phyloP scores from a whole-genome alignment of 1,284 basidiomycete genomes.

The Xanthoconium separans region DNA sequence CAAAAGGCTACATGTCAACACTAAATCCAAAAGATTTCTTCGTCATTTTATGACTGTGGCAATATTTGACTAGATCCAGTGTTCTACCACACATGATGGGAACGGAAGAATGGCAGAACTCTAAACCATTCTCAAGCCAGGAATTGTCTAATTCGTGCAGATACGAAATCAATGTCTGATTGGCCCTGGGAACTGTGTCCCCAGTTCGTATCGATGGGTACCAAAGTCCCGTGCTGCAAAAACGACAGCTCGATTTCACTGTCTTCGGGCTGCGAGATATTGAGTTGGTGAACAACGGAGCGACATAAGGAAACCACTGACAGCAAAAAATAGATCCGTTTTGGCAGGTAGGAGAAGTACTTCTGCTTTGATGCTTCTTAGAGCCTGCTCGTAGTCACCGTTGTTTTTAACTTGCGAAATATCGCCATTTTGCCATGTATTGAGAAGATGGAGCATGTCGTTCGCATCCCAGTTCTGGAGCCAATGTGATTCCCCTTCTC shows the following conservation, averaged over 20 bases:
- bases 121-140: conserved; percentile 2
- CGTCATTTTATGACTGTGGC: not conserved
- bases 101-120: not conserved
- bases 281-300: not conserved
- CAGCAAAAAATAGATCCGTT: conserved; percentile 58
- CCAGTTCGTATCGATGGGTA: conserved; percentile 19
- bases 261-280: conserved; percentile 47
- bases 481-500: conserved; percentile 48
- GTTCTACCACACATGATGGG: not conserved
- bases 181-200: conserved; percentile 11
- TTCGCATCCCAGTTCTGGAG: conserved; percentile 54
- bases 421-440: conserved; percentile 59
- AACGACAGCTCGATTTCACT: conserved; percentile 48
- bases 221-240: conserved; percentile 32
- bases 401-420: conserved; percentile 46
- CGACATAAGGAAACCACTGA: conserved; percentile 22
- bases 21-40: not conserved
- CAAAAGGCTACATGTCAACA: not conserved
- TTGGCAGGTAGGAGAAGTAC: conserved; percentile 58
- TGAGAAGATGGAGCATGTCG: conserved; percentile 49
- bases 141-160: conserved; percentile 11
- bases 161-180: conserved; percentile 11
- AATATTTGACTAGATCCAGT: not conserved
- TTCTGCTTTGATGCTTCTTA: conserved; percentile 48
- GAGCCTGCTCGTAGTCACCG: conserved; percentile 41